These are phyloP conservation scores for Phytophthora hibernalis DNA, from an alignment of 352 stramenopile genomes.

Conservation along the genomic window DNA sequence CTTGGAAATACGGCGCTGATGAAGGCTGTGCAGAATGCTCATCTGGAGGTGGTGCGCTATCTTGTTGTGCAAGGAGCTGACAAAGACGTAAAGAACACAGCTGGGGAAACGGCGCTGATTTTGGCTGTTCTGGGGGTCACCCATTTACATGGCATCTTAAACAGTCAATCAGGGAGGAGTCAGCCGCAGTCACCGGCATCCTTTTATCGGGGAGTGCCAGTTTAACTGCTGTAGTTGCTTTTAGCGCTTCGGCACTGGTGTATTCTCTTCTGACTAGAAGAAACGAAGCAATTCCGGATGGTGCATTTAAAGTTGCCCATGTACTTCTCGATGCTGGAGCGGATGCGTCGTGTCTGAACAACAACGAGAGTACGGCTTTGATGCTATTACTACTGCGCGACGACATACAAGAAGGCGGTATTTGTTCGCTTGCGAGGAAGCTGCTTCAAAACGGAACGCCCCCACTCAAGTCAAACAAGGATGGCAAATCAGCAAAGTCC, in stretches of 20 bases:
- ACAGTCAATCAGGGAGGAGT: too few relatives aligned
- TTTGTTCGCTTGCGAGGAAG: neutral
- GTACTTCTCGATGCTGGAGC: neutral
- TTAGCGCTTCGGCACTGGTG: too few relatives aligned
- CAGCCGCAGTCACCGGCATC: too few relatives aligned
- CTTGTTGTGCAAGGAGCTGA: too few relatives aligned
- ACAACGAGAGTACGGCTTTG: neutral
- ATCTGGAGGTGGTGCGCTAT: neutral
- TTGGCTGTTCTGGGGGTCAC: too few relatives aligned
- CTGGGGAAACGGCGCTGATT: too few relatives aligned
- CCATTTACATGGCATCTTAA: too few relatives aligned
- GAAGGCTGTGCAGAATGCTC: neutral
- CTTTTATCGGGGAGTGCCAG: too few relatives aligned
- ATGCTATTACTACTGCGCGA: neutral
- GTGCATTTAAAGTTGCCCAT: too few relatives aligned
- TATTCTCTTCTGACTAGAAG: too few relatives aligned
- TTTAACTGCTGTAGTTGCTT: too few relatives aligned
- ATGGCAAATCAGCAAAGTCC: neutral
- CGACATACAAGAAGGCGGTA: neutral
- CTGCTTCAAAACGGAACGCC: neutral
- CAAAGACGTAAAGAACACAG: too few relatives aligned
- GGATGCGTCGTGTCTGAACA: neutral
- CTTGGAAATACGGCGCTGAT: neutral
- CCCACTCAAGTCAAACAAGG: neutral
- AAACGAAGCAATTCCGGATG: neutral